phyloP scores from a whole-genome alignment of 106 monocot species.

The Amphibolis antarctica region DNA sequence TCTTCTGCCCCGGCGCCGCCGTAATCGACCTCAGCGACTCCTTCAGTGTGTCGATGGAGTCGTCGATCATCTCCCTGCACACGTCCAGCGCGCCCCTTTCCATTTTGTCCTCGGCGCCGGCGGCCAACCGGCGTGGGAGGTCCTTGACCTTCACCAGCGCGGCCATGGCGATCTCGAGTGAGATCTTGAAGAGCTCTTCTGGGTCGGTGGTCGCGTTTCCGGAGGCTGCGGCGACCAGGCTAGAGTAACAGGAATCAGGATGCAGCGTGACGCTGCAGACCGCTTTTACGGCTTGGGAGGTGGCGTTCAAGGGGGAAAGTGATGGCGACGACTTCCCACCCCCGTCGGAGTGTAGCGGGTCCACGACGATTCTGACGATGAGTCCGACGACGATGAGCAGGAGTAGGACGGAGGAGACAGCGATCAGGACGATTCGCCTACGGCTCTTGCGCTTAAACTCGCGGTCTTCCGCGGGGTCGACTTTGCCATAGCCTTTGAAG shows the following conservation, averaged over 20 bases:
- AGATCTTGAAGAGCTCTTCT: slow-evolving; percentile 42
- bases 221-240: slow-evolving; percentile 28
- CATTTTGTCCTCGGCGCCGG: background rate
- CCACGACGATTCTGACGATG: slow-evolving; percentile 11
- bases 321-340: background rate
- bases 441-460: slow-evolving; percentile 29
- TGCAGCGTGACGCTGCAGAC: slow-evolving; percentile 50
- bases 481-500: slow-evolving; percentile 22
- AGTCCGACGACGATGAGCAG: slow-evolving; percentile 27
- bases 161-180: slow-evolving; percentile 30
- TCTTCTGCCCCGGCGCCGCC: slow-evolving; percentile 1
- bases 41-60: slow-evolving; percentile 30
- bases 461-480: slow-evolving; percentile 4
- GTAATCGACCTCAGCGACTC: slow-evolving; percentile 15
- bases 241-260: slow-evolving; percentile 48
- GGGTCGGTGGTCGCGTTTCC: slow-evolving; percentile 32
- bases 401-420: slow-evolving; percentile 25
- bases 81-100: slow-evolving; percentile 17
- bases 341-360: background rate
- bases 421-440: slow-evolving; percentile 31
- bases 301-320: background rate
- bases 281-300: slow-evolving; percentile 32
- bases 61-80: slow-evolving; percentile 38
- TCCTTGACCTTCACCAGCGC: slow-evolving; percentile 1
- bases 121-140: background rate